Percentiles rank a stretch among this genome's conserved stretches.
phyloP scores from a whole-genome alignment of 1,284 basidiomycete species.

The Schizophyllum amplum region DNA sequence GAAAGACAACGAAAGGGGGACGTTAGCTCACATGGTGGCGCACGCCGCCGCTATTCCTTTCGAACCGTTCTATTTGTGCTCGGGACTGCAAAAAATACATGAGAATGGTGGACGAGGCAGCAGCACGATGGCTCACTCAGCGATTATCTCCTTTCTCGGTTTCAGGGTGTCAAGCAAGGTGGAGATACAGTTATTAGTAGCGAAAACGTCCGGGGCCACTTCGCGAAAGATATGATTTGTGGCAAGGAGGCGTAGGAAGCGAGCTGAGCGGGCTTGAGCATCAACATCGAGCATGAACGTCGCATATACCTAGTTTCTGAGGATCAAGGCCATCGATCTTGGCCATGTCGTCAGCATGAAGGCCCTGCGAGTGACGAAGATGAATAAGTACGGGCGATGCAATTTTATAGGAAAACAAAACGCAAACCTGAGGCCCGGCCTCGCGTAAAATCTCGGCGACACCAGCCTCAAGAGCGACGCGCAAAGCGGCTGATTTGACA shows the following conservation, averaged over 20 bases:
- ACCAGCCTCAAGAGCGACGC: conserved; percentile 21
- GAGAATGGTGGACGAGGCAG: background rate
- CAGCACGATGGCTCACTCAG: conserved; percentile 11
- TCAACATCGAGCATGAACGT: background rate
- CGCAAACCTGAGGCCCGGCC: conserved; percentile 22
- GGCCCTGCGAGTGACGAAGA: conserved; percentile 17
- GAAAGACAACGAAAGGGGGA: background rate
- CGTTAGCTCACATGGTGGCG: conserved; percentile 13
- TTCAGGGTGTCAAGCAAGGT: conserved; percentile 33
- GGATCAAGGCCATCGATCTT: conserved; percentile 20
- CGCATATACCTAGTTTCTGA: conserved; percentile 22
- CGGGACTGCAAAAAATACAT: conserved; percentile 11
- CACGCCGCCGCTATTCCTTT: conserved; percentile 16
- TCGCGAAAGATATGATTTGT: conserved; percentile 35
- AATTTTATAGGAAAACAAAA: background rate
- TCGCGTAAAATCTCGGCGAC: conserved; percentile 31
- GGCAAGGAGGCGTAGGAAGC: conserved; percentile 30
- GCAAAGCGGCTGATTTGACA: conserved; percentile 17
- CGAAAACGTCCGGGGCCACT: conserved; percentile 32
- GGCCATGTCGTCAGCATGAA: conserved; percentile 28
- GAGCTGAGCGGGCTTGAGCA: conserved; percentile 17
- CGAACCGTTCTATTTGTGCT: conserved; percentile 18
- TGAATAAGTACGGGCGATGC: background rate
- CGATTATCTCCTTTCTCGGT: conserved; percentile 15
- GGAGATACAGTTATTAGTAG: conserved; percentile 34